Conservation (phyloP, 2,329 filamentous ascomycete genomes). For the Penicillium sp. region DNA sequence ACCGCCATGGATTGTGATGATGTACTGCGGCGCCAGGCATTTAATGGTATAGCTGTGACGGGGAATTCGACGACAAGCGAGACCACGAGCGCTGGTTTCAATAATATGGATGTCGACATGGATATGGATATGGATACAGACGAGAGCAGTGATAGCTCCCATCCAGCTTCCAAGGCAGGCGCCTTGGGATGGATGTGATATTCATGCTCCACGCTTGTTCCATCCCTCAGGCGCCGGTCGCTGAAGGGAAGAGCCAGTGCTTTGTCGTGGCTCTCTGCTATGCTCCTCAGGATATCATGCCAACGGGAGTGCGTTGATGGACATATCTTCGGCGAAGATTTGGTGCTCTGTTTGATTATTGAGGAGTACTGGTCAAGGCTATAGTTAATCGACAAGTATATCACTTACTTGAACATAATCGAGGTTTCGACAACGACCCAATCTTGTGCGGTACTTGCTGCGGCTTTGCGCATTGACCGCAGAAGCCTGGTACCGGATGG, state of each 20-base stretch:
- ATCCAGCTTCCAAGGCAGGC: constrained; percentile 19
- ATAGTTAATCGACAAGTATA: too few species aligned
- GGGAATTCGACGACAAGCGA: constrained; percentile 18
- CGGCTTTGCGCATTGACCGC: too few species aligned
- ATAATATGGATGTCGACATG: constrained; percentile 22
- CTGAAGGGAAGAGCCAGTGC: constrained; percentile 1
- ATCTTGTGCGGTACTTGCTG: too few species aligned
- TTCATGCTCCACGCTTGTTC: not conserved
- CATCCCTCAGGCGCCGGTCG: constrained; percentile 9
- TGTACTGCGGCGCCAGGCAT: constrained; percentile 17
- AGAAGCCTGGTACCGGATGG: too few species aligned
- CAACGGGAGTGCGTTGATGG: too few species aligned
- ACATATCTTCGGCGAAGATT: too few species aligned
- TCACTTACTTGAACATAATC: too few species aligned
- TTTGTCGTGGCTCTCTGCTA: constrained; percentile 3
- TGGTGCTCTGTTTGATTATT: too few species aligned
- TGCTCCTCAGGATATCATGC: not conserved
- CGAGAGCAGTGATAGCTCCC: constrained; percentile 18
- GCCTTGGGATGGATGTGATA: constrained; percentile 31
- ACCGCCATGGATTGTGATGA: constrained; percentile 13
- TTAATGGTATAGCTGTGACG: constrained; percentile 14
- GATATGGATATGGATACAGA: constrained; percentile 28
- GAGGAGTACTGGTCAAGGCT: too few species aligned
- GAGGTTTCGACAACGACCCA: too few species aligned
- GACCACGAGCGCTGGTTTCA: constrained; percentile 21